phyloP scores from a whole-genome alignment of 139 green algal species.

The Diplosphaera chodatii region DNA sequence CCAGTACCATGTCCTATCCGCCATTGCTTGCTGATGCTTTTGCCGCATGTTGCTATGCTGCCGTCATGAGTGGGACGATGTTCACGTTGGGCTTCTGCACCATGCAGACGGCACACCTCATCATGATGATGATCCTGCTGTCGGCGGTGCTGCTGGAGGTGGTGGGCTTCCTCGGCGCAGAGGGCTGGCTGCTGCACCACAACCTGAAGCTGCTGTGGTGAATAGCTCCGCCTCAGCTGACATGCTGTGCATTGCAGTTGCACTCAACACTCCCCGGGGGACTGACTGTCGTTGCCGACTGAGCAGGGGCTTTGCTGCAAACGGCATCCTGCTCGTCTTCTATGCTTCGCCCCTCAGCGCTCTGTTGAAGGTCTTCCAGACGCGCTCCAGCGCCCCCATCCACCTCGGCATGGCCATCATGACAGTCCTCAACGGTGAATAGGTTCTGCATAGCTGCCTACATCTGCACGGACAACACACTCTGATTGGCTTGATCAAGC shows the following conservation, averaged over 20 bases:
- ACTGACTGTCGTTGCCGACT: not conserved
- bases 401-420: constrained; percentile 49
- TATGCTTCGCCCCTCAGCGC: constrained; percentile 57
- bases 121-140: constrained; percentile 41
- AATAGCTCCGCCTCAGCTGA: too few relatives aligned
- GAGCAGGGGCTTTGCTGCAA: constrained; percentile 39
- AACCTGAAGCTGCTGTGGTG: constrained; percentile 23
- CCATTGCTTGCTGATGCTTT: not conserved
- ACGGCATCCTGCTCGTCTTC: constrained; percentile 49
- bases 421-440: constrained; percentile 46
- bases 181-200: constrained; percentile 11
- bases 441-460: constrained; percentile 16
- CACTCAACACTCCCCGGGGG: too few relatives aligned
- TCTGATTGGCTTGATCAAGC: not conserved
- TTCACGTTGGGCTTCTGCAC: too few relatives aligned
- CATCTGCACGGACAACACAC: not conserved
- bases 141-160: constrained; percentile 25
- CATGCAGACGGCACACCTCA: constrained; percentile 28
- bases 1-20: too few relatives aligned
- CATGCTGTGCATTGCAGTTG: too few relatives aligned
- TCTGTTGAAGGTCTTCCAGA: constrained; percentile 47
- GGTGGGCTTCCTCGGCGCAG: constrained; percentile 25
- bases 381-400: constrained; percentile 44
- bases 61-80: too few relatives aligned
- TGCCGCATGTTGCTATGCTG: too few relatives aligned